These are phyloP conservation scores for Irpex rosettiformis DNA, from an alignment of 1,284 basidiomycete genomes.

Conservation along the genomic window DNA sequence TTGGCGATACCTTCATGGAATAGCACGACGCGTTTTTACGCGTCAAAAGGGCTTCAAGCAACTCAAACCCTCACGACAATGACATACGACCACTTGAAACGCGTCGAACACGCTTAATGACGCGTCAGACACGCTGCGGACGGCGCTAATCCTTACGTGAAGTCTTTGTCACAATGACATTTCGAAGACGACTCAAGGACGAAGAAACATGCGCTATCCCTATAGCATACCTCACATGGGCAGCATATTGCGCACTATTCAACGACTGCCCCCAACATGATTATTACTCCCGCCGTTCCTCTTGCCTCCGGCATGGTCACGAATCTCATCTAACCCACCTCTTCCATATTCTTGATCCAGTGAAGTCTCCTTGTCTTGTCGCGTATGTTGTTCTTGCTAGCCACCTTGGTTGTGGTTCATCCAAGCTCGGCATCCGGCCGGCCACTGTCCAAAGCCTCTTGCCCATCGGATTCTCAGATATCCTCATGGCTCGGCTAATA, in stretches of 20 bases:
- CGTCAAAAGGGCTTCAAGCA: not conserved
- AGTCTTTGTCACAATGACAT: not conserved
- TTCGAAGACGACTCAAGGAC: not conserved
- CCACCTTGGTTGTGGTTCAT: not conserved
- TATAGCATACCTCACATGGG: not conserved
- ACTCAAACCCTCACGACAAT: conserved; percentile 3
- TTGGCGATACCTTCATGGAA: not conserved
- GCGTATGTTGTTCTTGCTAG: not conserved
- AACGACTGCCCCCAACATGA: not conserved
- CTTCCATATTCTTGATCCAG: not conserved
- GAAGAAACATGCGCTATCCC: not conserved
- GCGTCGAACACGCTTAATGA: not conserved
- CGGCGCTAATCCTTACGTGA: not conserved
- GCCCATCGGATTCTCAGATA: not conserved
- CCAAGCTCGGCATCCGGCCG: not conserved
- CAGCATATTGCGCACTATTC: not conserved
- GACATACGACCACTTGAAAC: conserved; percentile 4
- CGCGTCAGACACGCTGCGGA: conserved; percentile 3
- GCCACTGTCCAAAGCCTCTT: not conserved
- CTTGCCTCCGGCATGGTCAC: too few relatives aligned
- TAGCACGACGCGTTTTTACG: conserved; percentile 14
- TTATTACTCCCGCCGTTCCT: not conserved
- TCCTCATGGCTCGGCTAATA: not conserved
- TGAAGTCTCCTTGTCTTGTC: not conserved
- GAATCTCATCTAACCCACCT: too few relatives aligned